Evolutionary conservation across 2,329 filamentous ascomycete genomes (phyloP), one percentile per base, ranked within the genome.

Genomic region (Alternaria gaisen): DNA sequence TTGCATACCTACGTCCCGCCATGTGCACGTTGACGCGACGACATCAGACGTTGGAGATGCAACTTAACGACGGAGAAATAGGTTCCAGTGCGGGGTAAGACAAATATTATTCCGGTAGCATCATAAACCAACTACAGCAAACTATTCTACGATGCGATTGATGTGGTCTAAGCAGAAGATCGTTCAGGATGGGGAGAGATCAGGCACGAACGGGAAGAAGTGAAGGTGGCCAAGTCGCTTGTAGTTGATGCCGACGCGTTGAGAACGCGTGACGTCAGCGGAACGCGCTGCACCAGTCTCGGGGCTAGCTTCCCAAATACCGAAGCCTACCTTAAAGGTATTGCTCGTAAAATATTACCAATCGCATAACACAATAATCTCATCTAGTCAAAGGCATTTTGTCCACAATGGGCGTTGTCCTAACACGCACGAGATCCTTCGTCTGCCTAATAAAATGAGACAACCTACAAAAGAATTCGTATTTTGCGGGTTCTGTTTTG

Each of bases 351-450:
- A 12, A 36, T 36, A 12, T 5, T 4, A 30, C 4, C 2, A 2
- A 5, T 30, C 5, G 28, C 0, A 11, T 0, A 30, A 30, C 10
- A 30, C 10, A 11, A 0, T 30, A 0, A 12, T 30, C 9, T 2
- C 28, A 30, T 30, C 0, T 30, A 11, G 28, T 30, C 28, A 11
- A 5, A 11, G 28, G 28, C 5, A 11, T 30, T 0, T 12, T 5
- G 9, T 30, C 28, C 28, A 10, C 10, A 0, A 11, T 30, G 28
- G 28, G 28, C 10, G 28, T 30, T 5, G 10, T 11, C 5, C 28
- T 30, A 11, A 11, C 2, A 1, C 28, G 5, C 3, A 30, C 28
- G 28, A 12, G 11, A 30, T 30, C 11, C 28, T 30, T 1, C 4
- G 1, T 30, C 28, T 30, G 28, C 28, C 28, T 12, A 10, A 1